A percentile compares a stretch with the other conserved stretches of the same genome.
phyloP scores from a whole-genome alignment of 768 basidiomycete genomes.

The Rhodotorula taiwanensis region DNA sequence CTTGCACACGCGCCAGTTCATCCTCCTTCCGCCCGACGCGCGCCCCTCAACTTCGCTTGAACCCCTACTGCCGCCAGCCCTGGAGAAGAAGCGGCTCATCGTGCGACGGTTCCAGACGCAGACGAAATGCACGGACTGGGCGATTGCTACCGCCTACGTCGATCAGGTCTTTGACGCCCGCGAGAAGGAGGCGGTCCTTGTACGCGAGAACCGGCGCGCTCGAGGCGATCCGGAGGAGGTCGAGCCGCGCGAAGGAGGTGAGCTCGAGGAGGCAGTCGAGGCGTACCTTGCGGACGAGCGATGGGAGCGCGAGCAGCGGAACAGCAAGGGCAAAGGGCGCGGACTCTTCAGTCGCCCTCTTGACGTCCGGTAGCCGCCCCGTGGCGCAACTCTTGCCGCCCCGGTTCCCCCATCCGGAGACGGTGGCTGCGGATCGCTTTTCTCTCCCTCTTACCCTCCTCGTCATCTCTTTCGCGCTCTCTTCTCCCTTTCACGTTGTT shows the following conservation, averaged over 20 bases:
- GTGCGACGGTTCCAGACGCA: conserved; percentile 23
- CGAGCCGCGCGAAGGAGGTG: conserved; percentile 21
- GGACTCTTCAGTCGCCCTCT: neutral
- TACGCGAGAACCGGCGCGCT: conserved; percentile 4
- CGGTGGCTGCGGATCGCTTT: too few species aligned
- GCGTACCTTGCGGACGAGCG: conserved; percentile 22
- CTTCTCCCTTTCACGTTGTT: too few species aligned
- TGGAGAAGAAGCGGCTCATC: conserved; percentile 24
- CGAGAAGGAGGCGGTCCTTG: conserved; percentile 18
- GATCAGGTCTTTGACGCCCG: conserved; percentile 15
- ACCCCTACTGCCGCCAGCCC: conserved; percentile 7
- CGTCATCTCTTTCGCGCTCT: too few species aligned
- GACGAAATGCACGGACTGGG: conserved; percentile 20
- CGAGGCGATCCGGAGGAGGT: neutral
- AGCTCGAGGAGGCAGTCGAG: conserved; percentile 26
- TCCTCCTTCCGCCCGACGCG: conserved; percentile 25
- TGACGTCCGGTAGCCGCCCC: too few species aligned
- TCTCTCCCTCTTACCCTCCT: too few species aligned
- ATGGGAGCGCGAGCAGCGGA: conserved; percentile 27
- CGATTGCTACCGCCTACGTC: conserved; percentile 25
- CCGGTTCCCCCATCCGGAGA: too few species aligned
- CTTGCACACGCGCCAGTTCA: conserved; percentile 32
- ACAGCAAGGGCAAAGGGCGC: conserved; percentile 12
- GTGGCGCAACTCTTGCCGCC: too few species aligned
- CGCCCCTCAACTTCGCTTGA: conserved; percentile 15